Conservation (phyloP, 306 rosid species). For the Vigna hirtella region DNA sequence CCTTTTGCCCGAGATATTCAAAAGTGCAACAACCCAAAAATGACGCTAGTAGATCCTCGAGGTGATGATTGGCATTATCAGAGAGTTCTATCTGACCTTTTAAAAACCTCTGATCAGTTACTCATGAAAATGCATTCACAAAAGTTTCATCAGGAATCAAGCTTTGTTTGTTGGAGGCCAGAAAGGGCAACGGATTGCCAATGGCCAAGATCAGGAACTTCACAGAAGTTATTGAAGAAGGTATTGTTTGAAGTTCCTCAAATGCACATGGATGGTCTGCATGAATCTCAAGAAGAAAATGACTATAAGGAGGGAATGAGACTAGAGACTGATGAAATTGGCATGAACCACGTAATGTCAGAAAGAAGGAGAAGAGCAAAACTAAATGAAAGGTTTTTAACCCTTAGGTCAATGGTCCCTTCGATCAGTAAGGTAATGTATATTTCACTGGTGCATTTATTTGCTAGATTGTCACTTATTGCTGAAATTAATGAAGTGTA, state of each 20-base stretch:
- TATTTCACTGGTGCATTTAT: conserved; percentile 15
- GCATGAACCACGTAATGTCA: conserved; percentile 66
- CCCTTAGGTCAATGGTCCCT: conserved; percentile 77
- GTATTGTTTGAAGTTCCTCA: conserved; percentile 77
- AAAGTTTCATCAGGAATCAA: conserved; percentile 58
- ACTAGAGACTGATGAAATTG: conserved; percentile 71
- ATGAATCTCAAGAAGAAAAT: conserved; percentile 65
- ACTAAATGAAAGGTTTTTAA: conserved; percentile 72
- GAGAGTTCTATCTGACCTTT: conserved; percentile 60
- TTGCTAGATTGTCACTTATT: conserved; percentile 10
- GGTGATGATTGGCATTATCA: conserved; percentile 68
- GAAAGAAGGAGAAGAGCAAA: conserved; percentile 79
- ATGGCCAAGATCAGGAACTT: conserved; percentile 52
- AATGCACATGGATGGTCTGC: conserved; percentile 61
- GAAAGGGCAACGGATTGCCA: conserved; percentile 47
- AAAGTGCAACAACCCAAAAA: conserved; percentile 57
- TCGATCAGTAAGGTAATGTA: conserved; percentile 71
- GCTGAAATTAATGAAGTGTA: conserved; percentile 25
- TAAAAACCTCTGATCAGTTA: conserved; percentile 63
- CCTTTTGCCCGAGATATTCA: conserved; percentile 43
- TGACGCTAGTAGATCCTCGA: conserved; percentile 49
- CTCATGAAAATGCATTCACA: conserved; percentile 51
- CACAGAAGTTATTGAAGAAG: conserved; percentile 71
- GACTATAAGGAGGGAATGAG: conserved; percentile 60
- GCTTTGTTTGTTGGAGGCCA: conserved; percentile 66